Evolutionary conservation across 208 protist genomes (phyloP), one percentile per base, ranked within the genome.

Genomic region (Wallacemonas sp.): DNA sequence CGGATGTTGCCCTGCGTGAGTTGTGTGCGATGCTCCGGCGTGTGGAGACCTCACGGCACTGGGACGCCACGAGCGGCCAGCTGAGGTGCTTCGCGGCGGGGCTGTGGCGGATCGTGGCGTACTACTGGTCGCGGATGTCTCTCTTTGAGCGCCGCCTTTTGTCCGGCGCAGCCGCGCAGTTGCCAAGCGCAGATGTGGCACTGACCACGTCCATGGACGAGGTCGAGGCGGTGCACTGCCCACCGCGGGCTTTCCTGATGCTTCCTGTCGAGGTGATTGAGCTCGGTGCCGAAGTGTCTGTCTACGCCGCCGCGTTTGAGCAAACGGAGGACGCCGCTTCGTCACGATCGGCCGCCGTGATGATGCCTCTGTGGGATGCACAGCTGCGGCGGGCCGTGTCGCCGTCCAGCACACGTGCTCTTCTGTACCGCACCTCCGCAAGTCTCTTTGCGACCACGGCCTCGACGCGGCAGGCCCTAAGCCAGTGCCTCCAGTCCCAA

Each of bases 111-210:
- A 38, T 64, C 0, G 19, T 59, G 50, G 19, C 53, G 33, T 73
- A 64, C 61, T 73, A 68, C 61, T 73, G 61, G 61, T 45, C 37
- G 13, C 68, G 68, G 34, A 73, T 73, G 68, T 24, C 48, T 5
- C 26, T 73, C 4, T 68, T 68, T 24, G 68, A 73, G 54, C 68
- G 61, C 3, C 42, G 37, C 52, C 44, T 57, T 45, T 21, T 63
- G 24, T 24, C 55, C 0, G 26, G 3, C 9, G 19, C 17, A 26
- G 26, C 24, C 22, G 19, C 21, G n/a, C n/a, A n/a, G 45, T 29
- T 26, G 24, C 13, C 45, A 26, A 53, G 22, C 17, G 17, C 45
- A 10, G 5, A 19, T n/a, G 9, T 30, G 45, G 24, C 45, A 32
- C 6, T 17, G 45, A 26, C 17, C 17, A 12, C 17, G 42, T 6